Percentiles rank a stretch among this genome's conserved stretches.
Evolutionary conservation across 192 early-diverging fungal species (phyloP).

Genomic region (Gryganskiella cystojenkinii): DNA sequence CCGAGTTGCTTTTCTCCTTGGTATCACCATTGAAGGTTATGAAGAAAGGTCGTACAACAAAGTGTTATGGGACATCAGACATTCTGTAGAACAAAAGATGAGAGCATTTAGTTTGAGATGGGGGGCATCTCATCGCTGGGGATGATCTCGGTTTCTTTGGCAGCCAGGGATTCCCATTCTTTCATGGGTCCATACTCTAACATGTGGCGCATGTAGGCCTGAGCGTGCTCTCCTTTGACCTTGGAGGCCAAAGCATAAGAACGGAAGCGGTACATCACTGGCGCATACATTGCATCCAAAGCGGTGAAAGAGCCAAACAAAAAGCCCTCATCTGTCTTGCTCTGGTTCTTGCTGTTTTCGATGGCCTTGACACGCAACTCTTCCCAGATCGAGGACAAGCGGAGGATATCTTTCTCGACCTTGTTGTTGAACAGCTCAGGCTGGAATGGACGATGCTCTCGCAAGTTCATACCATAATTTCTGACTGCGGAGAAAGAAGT

Average conservation of each 20-base stretch:
- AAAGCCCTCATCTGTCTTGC: constrained; percentile 39
- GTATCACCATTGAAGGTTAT: too few species aligned
- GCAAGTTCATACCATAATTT: constrained; percentile 47
- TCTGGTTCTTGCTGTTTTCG: constrained; percentile 10
- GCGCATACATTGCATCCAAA: constrained; percentile 55
- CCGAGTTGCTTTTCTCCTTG: too few species aligned
- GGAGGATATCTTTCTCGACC: constrained; percentile 13
- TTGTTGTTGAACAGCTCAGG: constrained; percentile 15
- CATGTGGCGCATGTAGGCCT: constrained; percentile 29
- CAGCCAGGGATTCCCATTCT: constrained; percentile 35
- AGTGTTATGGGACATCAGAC: too few species aligned
- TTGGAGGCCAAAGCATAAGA: constrained; percentile 13
- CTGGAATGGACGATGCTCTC: constrained; percentile 15
- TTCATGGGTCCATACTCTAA: constrained; percentile 23
- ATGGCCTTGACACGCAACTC: constrained; percentile 41
- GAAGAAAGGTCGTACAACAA: too few species aligned
- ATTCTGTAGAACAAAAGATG: too few species aligned
- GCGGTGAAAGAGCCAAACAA: constrained; percentile 53
- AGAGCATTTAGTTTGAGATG: too few species aligned
- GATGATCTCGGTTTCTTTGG: constrained; percentile 34
- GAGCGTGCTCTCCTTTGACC: constrained; percentile 26
- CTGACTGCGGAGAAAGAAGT: constrained; percentile 34
- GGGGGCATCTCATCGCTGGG: constrained; percentile 23
- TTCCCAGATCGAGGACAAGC: constrained; percentile 43
- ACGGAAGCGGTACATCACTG: constrained; percentile 32